A percentile compares a stretch with the other conserved stretches of the same genome.
Evolutionary conservation across 1,139 yeast genomes (phyloP).

Genomic region (Hemisphaericaspora subhashii): DNA sequence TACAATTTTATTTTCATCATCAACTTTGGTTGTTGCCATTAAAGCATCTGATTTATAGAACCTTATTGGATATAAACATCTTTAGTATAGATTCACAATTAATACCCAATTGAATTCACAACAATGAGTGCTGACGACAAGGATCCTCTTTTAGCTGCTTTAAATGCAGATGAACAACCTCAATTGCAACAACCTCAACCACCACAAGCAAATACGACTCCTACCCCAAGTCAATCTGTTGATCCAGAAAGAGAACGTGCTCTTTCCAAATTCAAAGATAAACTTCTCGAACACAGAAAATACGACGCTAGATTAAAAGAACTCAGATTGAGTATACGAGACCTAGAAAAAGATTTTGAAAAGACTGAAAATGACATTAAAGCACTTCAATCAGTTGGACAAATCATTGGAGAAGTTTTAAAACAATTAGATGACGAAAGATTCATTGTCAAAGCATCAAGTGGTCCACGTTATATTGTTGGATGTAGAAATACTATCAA

Average conservation of each 20-base stretch:
- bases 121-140: slow-evolving; percentile 59
- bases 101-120: not conserved
- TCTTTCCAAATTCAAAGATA: slow-evolving; percentile 75
- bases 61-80: no score
- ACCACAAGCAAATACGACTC: slow-evolving; percentile 14
- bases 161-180: slow-evolving; percentile 43
- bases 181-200: slow-evolving; percentile 6
- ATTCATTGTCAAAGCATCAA: slow-evolving; percentile 93
- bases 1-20: not conserved
- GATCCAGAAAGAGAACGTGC: slow-evolving; percentile 84
- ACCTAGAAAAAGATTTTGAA: slow-evolving; percentile 78
- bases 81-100: no score
- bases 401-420: slow-evolving; percentile 94
- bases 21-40: not conserved
- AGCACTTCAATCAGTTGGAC: slow-evolving; percentile 97
- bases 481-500: slow-evolving; percentile 95
- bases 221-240: slow-evolving; percentile 27
- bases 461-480: slow-evolving; percentile 97
- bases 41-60: not conserved
- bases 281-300: slow-evolving; percentile 87
- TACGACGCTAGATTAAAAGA: slow-evolving; percentile 93
- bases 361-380: slow-evolving; percentile 96
- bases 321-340: slow-evolving; percentile 79
- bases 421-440: slow-evolving; percentile 95
- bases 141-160: slow-evolving; percentile 75